These are phyloP conservation scores for Tolypocladium pustulatum DNA, from an alignment of 2,329 filamentous ascomycete species.

Conservation along the genomic window DNA sequence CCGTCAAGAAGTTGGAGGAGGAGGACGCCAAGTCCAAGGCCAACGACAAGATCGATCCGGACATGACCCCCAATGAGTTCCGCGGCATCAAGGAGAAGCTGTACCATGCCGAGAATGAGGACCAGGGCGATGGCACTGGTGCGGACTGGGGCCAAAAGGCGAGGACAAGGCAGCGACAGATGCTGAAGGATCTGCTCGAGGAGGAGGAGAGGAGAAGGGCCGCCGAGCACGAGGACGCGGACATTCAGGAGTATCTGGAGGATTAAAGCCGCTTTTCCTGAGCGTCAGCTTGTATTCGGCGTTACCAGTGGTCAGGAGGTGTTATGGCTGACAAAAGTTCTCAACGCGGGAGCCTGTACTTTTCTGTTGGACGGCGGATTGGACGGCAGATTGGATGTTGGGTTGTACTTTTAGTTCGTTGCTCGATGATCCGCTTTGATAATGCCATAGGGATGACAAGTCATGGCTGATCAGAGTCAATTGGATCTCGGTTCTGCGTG, in stretches of 20 bases:
- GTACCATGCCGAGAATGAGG: constrained; percentile 36
- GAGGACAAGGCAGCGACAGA: constrained; percentile 54
- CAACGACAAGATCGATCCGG: constrained; percentile 17
- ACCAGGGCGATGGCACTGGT: constrained; percentile 32
- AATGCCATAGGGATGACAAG: neutral
- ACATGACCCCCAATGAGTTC: constrained; percentile 55
- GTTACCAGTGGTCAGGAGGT: neutral
- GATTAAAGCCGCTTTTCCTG: constrained; percentile 18
- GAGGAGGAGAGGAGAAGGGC: constrained; percentile 48
- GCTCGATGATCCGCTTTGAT: too few species aligned
- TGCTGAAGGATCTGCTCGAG: constrained; percentile 55
- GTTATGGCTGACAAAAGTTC: neutral
- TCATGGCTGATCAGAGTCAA: neutral
- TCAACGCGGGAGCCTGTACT: neutral
- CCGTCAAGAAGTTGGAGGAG: constrained; percentile 55
- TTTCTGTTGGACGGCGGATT: neutral
- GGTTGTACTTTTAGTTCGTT: neutral
- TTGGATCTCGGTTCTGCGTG: neutral
- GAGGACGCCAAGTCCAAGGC: constrained; percentile 31
- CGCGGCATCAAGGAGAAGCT: constrained; percentile 45
- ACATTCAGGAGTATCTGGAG: constrained; percentile 62
- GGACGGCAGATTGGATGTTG: neutral
- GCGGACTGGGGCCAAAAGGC: constrained; percentile 63
- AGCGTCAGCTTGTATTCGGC: neutral
- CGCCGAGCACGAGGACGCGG: constrained; percentile 61